Conservation (phyloP, 2,329 filamentous ascomycete genomes). For the Diaporthe vaccinii region DNA sequence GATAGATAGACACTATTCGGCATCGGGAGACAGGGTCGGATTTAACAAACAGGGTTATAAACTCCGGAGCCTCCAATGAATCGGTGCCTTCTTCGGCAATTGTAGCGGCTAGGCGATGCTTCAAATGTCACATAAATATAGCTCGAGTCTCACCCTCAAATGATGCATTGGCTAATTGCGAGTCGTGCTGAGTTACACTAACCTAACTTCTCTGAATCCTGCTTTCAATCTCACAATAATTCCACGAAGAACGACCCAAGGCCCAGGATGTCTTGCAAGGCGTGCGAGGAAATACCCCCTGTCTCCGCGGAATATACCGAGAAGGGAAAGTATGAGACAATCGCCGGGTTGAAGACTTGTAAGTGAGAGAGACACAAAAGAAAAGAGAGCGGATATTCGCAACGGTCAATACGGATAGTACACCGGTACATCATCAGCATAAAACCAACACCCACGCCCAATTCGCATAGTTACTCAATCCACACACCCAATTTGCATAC, state of each 20-base stretch:
- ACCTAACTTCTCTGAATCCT: not conserved
- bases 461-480: too few species aligned
- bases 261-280: slow-evolving; percentile 44
- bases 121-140: slow-evolving; percentile 3
- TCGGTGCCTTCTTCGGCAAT: slow-evolving; percentile 27
- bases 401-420: too few species aligned
- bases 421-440: too few species aligned
- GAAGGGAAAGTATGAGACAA: slow-evolving; percentile 56
- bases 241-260: not conserved
- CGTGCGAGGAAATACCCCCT: slow-evolving; percentile 53
- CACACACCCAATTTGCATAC: too few species aligned
- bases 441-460: too few species aligned
- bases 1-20: not conserved
- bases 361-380: slow-evolving; percentile 35
- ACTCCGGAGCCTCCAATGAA: not conserved
- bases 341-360: slow-evolving; percentile 60
- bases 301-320: slow-evolving; percentile 55
- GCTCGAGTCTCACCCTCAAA: not conserved
- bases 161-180: not conserved
- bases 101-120: slow-evolving; percentile 1
- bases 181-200: not conserved
- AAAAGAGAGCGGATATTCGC: too few species aligned
- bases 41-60: not conserved
- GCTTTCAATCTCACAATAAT: too few species aligned
- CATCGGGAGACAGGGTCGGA: not conserved